These are phyloP conservation scores for Neofusicoccum umdonicola DNA, from an alignment of 2,329 filamentous ascomycete species.

Conservation along the genomic window DNA sequence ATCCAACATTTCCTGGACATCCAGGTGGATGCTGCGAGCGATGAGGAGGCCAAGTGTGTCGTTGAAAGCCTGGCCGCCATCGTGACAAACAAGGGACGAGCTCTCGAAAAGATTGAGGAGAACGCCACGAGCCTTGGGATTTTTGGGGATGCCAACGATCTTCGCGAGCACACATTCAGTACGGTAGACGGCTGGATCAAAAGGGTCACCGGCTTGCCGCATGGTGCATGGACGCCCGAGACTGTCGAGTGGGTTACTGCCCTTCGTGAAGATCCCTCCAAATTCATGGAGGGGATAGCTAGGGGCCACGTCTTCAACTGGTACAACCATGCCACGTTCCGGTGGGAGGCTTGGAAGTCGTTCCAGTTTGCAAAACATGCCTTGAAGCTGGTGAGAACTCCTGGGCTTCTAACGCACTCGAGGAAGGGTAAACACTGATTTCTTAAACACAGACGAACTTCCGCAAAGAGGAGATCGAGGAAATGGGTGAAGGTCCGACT, in stretches of 20 bases:
- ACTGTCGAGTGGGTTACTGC: neutral
- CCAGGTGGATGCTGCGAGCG: constrained; percentile 14
- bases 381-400: neutral
- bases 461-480: neutral
- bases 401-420: too few species aligned
- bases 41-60: constrained; percentile 17
- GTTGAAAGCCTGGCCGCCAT: constrained; percentile 18
- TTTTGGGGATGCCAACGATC: neutral
- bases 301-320: neutral
- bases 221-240: neutral
- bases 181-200: neutral
- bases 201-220: neutral
- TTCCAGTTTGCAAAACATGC: neutral
- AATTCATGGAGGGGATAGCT: neutral
- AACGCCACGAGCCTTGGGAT: neutral
- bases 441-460: neutral
- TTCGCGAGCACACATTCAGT: neutral
- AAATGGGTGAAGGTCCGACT: neutral
- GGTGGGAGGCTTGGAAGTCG: neutral
- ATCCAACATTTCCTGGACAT: constrained; percentile 22
- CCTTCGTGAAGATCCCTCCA: neutral
- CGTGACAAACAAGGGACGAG: constrained; percentile 18
- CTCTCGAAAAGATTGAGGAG: constrained; percentile 18
- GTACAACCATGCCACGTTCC: neutral
- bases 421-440: neutral